Conservation (phyloP, 2,329 filamentous ascomycete genomes). For the Beauveria scarabaeidicola region DNA sequence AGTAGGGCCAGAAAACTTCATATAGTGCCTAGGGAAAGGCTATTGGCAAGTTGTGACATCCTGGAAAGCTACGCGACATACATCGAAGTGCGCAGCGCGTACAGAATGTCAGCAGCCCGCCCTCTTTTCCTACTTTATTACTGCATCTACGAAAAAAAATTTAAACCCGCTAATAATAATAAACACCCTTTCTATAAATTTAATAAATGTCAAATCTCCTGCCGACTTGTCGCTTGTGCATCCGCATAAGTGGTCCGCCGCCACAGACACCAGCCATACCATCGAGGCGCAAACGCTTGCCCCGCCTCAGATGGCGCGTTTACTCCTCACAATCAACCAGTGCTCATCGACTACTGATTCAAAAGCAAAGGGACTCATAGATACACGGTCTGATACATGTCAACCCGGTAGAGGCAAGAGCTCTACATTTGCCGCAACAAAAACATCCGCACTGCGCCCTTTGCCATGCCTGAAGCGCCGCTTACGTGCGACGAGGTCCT, state of each 20-base stretch:
- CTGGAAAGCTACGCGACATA: too few species aligned
- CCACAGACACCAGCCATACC: conserved; percentile 1
- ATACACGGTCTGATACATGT: not conserved
- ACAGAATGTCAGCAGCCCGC: too few species aligned
- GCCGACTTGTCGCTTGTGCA: not conserved
- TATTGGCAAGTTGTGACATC: too few species aligned
- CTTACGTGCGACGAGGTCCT: conserved; percentile 9
- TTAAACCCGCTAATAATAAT: too few species aligned
- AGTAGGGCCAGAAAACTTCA: too few species aligned
- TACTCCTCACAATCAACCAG: not conserved
- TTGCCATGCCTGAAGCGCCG: conserved; percentile 1
- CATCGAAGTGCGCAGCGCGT: too few species aligned
- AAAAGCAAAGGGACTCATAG: not conserved
- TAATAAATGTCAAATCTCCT: too few species aligned
- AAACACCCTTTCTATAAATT: too few species aligned
- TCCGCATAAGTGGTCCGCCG: not conserved
- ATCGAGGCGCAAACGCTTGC: not conserved
- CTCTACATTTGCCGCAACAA: not conserved
- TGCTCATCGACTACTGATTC: not conserved
- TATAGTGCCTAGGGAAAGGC: too few species aligned
- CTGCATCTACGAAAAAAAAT: too few species aligned
- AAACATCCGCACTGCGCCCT: not conserved
- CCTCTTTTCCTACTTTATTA: too few species aligned
- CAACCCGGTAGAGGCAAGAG: too few species aligned
- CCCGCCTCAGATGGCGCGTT: not conserved